phyloP scores from a whole-genome alignment of 805 yeast species.

The Metschnikowia cerradonensis region DNA sequence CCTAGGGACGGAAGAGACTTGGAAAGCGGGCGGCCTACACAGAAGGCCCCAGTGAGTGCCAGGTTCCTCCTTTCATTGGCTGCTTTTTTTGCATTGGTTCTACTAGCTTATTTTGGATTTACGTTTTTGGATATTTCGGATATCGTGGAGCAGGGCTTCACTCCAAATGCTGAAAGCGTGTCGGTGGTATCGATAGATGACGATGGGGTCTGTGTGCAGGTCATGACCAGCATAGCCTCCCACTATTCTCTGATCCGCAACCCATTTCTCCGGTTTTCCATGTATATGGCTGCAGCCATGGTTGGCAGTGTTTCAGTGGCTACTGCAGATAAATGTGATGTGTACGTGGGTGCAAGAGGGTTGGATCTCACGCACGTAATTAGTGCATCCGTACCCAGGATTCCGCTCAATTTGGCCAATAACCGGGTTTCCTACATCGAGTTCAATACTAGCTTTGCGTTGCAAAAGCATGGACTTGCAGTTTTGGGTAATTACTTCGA shows the following conservation, averaged over 20 bases:
- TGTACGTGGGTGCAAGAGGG: slow-evolving; percentile 16
- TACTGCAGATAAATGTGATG: slow-evolving; percentile 18
- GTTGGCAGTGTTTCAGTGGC: slow-evolving; percentile 23
- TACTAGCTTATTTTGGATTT: neutral
- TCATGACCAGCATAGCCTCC: slow-evolving; percentile 23
- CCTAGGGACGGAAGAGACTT: neutral
- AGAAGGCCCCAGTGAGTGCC: neutral
- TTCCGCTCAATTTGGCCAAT: slow-evolving; percentile 20
- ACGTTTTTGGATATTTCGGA: slow-evolving; percentile 1
- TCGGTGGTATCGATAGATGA: slow-evolving; percentile 20
- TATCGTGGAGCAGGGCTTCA: slow-evolving; percentile 20
- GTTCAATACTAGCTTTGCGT: slow-evolving; percentile 19
- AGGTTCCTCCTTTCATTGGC: neutral
- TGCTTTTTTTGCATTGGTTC: neutral
- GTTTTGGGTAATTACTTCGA: neutral
- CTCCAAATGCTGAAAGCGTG: slow-evolving; percentile 22
- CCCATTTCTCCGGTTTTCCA: slow-evolving; percentile 18
- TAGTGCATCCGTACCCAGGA: slow-evolving; percentile 25
- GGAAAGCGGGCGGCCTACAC: slow-evolving; percentile 3
- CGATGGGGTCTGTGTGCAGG: slow-evolving; percentile 27
- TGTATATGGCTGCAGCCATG: slow-evolving; percentile 20
- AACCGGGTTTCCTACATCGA: slow-evolving; percentile 22
- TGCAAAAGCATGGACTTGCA: slow-evolving; percentile 8
- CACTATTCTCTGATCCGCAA: slow-evolving; percentile 26
- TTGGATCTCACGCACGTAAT: slow-evolving; percentile 20